Evolutionary conservation across 192 early-diverging fungal genomes (phyloP), one percentile per base, ranked within the genome.

Genomic region (Coemansia sp.): DNA sequence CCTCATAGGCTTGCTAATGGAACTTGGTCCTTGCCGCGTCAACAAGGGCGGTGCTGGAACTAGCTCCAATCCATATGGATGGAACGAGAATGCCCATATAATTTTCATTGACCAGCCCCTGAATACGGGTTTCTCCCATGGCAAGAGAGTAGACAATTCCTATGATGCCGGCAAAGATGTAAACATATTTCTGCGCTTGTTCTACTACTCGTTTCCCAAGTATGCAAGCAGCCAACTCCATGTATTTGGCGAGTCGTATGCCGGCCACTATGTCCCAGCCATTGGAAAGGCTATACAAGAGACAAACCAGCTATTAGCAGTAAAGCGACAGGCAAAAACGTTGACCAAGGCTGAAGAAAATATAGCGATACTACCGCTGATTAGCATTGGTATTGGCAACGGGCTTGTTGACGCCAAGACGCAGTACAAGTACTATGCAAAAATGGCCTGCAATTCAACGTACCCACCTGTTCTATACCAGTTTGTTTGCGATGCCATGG

Each of bases 231-330:
- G 89, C 45, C 87, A 90, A 62, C 93, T 98, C 70, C 93, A 96
- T 70, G 84, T 97, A 25, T 92, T 93, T 67, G 96, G 95, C 61
- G 94, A 97, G 82, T 88, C 84, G 6, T 90, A 94, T 57, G 92
- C 86, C 20, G 97, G 97, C 8, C 96, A 97, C 81, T 99, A 97
- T 68, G 88, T 99, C 53, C 97, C 97, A 31, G 96, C 92, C 35
- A 90, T 95, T 22, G 96, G 87, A 6, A 75, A 85, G 59, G 91
- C 90, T 38, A 95, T 99, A 65, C 84, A 90, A 25, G 86, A 88
- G 19, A 82, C 86, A 36, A 97, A 97, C 76, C 84, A 91, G 58
- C 80, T 82, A 60, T 70, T 75, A 12, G 37, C 67, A 10, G 60
- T 35, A 38, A 76, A 76, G 67, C 38, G 37, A 36, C 49, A 41